Base-by-base conservation (phyloP, 2,329 filamentous ascomycete species). In the Epichloe scottii region DNA sequence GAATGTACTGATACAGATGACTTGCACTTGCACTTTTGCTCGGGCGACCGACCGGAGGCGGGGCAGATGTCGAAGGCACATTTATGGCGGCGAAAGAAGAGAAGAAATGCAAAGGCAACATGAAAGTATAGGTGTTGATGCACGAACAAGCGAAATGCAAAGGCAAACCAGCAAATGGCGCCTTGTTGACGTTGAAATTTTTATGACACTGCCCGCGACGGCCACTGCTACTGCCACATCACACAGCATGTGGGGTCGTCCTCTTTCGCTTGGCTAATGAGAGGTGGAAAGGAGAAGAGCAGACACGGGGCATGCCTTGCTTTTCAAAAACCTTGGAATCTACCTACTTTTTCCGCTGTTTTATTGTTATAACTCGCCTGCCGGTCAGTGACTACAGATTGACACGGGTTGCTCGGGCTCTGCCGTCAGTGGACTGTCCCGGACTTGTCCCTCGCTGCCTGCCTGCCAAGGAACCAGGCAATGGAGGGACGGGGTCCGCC, bases 231-330 rank as follows among this genome's bases (percentile, higher is more conserved):
- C 11, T n/a, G 23, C 46, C 37, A 48, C 23, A 30, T 40, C 17
- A 21, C 38, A 21, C 12, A 34, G 30, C 14, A 15, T 30, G 51
- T 49, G 51, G 51, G 26, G 51, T 49, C 34, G 17, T 26, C 15
- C n/a, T 50, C 34, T 45, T 46, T 51, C 44, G 50, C 50, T 48
- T 48, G 44, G 44, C 49, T 43, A 51, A 47, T 41, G 40, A 38
- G 35, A 23, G 34, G 35, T 17, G 35, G 35, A 15, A 30, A 26
- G 17, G 19, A n/a, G 43, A 17, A 19, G 4, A n/a, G 43, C 21
- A 23, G 21, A 23, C 21, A 23, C 21, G 12, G 35, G 10, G 35
- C 35, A 38, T 15, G 39, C 15, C 17, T 6, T 19, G 17, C 15
- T 23, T 26, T 30, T 23, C 21, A 23, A 23, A 23, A 4, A 23